A percentile compares a stretch with the other conserved stretches of the same genome.
phyloP scores from a whole-genome alignment of 2,329 filamentous ascomycete species.

The Magnaporthales sp. region DNA sequence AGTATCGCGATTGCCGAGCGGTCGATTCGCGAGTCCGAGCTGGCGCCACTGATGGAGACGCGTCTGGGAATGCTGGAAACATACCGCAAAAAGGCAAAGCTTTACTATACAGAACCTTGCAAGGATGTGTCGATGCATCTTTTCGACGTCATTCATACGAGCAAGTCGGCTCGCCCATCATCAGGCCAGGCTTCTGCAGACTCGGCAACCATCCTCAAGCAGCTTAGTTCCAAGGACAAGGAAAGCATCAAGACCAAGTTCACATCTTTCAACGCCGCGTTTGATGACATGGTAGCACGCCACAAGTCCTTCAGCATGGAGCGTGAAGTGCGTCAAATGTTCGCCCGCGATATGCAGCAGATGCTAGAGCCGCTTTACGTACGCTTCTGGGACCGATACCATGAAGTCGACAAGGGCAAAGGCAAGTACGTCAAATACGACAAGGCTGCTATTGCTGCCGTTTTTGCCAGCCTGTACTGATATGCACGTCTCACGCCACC shows the following conservation, averaged over 20 bases:
- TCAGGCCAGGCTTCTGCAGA: constrained; percentile 64
- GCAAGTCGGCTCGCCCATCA: constrained; percentile 60
- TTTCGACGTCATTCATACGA: constrained; percentile 88
- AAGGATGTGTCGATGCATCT: constrained; percentile 78
- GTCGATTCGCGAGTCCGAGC: constrained; percentile 72
- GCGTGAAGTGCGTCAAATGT: constrained; percentile 71
- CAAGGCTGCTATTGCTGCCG: constrained; percentile 67
- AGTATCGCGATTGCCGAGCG: constrained; percentile 77
- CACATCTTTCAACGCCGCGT: constrained; percentile 77
- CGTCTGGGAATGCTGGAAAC: constrained; percentile 55
- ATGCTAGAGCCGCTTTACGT: constrained; percentile 93
- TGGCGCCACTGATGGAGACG: constrained; percentile 61
- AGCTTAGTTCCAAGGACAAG: constrained; percentile 80
- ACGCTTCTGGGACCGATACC: constrained; percentile 93
- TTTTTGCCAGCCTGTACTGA: constrained; percentile 47
- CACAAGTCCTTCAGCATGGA: constrained; percentile 89
- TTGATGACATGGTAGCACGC: constrained; percentile 77
- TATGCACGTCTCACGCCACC: background rate
- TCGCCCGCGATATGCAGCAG: constrained; percentile 77
- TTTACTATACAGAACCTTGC: constrained; percentile 78
- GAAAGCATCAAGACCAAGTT: constrained; percentile 97
- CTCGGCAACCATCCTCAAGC: constrained; percentile 76
- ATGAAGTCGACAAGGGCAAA: constrained; percentile 95
- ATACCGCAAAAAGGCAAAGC: constrained; percentile 81
- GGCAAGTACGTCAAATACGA: constrained; percentile 98